phyloP scores from a whole-genome alignment of 257 asterid genomes.

The Sherardia arvensis region DNA sequence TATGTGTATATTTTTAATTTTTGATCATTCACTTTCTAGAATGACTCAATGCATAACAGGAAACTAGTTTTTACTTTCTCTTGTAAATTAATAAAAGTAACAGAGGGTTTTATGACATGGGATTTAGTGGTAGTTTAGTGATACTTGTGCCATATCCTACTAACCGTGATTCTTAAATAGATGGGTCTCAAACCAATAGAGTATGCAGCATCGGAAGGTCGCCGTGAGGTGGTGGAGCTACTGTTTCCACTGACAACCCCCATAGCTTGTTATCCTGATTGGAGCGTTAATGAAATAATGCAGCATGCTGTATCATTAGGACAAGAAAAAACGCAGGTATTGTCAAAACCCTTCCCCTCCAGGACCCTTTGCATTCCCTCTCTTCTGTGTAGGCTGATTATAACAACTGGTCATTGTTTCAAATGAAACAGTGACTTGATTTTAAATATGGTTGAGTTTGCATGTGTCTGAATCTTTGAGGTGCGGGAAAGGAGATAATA shows the following conservation, averaged over 20 bases:
- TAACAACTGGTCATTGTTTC: too few relatives aligned
- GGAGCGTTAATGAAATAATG: constrained; percentile 23
- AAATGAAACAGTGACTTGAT: too few relatives aligned
- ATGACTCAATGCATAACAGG: too few relatives aligned
- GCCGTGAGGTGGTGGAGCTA: neutral
- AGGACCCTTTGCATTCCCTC: too few relatives aligned
- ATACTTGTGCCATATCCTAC: neutral
- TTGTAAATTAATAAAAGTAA: too few relatives aligned
- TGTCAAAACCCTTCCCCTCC: too few relatives aligned
- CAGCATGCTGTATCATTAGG: constrained; percentile 10
- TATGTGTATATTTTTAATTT: neutral
- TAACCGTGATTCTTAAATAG: neutral
- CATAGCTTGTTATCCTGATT: constrained; percentile 13
- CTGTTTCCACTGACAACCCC: constrained; percentile 21
- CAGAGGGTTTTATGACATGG: neutral
- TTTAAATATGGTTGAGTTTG: too few relatives aligned
- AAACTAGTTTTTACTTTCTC: too few relatives aligned
- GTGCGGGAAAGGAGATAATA: too few relatives aligned
- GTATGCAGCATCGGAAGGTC: neutral
- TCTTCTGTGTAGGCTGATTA: too few relatives aligned
- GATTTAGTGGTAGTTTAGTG: neutral
- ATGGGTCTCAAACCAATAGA: constrained; percentile 8
- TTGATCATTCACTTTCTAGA: too few relatives aligned
- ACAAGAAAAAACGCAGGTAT: constrained; percentile 1
- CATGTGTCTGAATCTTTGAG: too few relatives aligned